A percentile compares a stretch with the other conserved stretches of the same genome.
phyloP scores from a whole-genome alignment of 495 filamentous ascomycete genomes.

The Copromyces sp. region DNA sequence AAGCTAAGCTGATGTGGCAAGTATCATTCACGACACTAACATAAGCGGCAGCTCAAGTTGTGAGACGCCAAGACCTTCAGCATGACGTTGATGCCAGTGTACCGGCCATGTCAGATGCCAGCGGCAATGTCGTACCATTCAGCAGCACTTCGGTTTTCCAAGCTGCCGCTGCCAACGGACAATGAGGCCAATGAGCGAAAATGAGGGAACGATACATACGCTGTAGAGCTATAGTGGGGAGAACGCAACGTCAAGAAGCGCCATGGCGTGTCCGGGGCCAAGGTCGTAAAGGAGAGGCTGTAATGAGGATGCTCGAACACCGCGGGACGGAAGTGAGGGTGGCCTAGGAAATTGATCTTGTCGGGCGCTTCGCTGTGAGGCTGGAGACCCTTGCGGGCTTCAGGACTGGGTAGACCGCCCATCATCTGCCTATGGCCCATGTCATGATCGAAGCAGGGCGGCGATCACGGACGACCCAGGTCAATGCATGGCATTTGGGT shows the following conservation, averaged over 20 bases:
- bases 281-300: background rate
- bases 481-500: background rate
- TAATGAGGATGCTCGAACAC: background rate
- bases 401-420: background rate
- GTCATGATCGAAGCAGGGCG: background rate
- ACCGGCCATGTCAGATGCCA: slow-evolving; percentile 29
- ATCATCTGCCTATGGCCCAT: background rate
- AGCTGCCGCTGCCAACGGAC: slow-evolving; percentile 12
- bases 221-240: background rate
- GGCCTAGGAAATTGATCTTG: background rate
- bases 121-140: slow-evolving; percentile 32
- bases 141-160: slow-evolving; percentile 27
- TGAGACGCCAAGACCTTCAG: slow-evolving; percentile 21
- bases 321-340: background rate
- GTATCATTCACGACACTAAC: background rate
- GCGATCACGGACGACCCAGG: background rate
- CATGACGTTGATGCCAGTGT: slow-evolving; percentile 15
- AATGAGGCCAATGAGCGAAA: background rate
- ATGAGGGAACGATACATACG: background rate
- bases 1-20: background rate
- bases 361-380: background rate
- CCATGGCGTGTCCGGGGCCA: background rate
- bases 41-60: slow-evolving; percentile 5
- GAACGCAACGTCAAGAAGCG: background rate
- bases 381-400: background rate